Evolutionary conservation across 2,329 filamentous ascomycete genomes (phyloP), one percentile per base, ranked within the genome.

Genomic region (Botryotinia narcissicola): DNA sequence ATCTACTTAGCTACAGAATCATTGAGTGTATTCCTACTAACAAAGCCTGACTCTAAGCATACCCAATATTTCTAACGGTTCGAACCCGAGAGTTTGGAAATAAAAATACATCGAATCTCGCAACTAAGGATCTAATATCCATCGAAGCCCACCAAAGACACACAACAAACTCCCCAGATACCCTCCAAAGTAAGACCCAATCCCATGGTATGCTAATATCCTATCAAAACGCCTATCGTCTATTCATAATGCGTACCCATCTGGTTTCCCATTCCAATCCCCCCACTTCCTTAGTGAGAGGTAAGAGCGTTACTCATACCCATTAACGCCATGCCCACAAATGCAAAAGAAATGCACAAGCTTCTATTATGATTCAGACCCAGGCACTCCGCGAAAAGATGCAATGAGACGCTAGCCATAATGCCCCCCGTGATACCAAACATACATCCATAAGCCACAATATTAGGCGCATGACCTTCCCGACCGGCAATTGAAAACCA

Each of bases 371-470:
- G 94, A 77, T 93, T 95, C 80, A 98, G 83, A 73, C 91, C 92
- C 80, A 97, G 82, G 77, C 92, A 92, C 84, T 99, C 95, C 5
- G 92, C 91, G 80, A 98, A 95, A 10, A 99, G 85, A 83, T 97
- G 93, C 80, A 99, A 83, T 4, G 92, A 94, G 44, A 99, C 96
- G 78, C 92, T 96, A 42, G 94, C 91, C 96, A 99, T 98, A 78
- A 99, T 97, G 1, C 96, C 96, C 0, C 94, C 91, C 0, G 95
- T 98, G 16, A 91, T 85, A 10, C 94, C 95, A 84, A 99, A 99
- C 83, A 98, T 91, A 70, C 88, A 88, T 0, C 91, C 93, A 79
- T 96, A 95, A 0, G 86, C 86, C n/a, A 86, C 85, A n/a, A 85
- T 83, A 73, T 87, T 86, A 25, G 87, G 87, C 0, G 81, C 81